Base-by-base conservation (phyloP, 2,329 filamentous ascomycete species). In the Cryphonectria nitschkei region DNA sequence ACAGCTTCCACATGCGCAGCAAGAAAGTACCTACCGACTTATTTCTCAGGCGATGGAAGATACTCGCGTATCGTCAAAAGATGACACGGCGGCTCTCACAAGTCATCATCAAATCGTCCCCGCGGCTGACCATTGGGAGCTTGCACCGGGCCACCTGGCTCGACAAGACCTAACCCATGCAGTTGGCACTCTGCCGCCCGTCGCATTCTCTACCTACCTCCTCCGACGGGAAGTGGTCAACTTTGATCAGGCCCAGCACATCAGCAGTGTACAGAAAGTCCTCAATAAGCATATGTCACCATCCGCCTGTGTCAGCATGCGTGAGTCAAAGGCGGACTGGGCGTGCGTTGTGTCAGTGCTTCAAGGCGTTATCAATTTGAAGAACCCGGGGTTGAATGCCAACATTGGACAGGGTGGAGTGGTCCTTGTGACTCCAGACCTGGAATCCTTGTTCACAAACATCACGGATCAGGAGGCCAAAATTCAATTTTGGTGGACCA, bases 401-500 rank as follows among this genome's bases (percentile, higher is more conserved):
- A 68, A 26, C 4, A 68, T 70, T 5, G 68, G 68, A 22, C 65
- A 58, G 37, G 68, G 68, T 8, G 68, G 68, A n/a, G 19, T 68
- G 2, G 11, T 68, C 14, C 7, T 41, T 13, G 14, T 70, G 2
- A 22, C 19, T 39, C 1, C 34, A n/a, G 39, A 46, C 22, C 19
- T 16, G 1, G n/a, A 63, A 29, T 70, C 58, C 22, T 50, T 46
- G 7, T 37, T 70, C 19, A 70, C 46, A 3, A 70, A 70, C 34
- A 39, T 39, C 7, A 19, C 26, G 1, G 46, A 58, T 13, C 52
- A 70, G 26, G 68, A 70, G 43, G 58, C 68, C 19, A 62, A 5
- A 14, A 50, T 70, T 9, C 68, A 70, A 29, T 58, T 67, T 22
- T 68, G 65, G 56, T 70, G 68, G 68, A 67, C 26, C 13, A 56